These are phyloP conservation scores for Fusarium irregulare DNA, from an alignment of 2,329 filamentous ascomycete genomes.

Conservation along the genomic window DNA sequence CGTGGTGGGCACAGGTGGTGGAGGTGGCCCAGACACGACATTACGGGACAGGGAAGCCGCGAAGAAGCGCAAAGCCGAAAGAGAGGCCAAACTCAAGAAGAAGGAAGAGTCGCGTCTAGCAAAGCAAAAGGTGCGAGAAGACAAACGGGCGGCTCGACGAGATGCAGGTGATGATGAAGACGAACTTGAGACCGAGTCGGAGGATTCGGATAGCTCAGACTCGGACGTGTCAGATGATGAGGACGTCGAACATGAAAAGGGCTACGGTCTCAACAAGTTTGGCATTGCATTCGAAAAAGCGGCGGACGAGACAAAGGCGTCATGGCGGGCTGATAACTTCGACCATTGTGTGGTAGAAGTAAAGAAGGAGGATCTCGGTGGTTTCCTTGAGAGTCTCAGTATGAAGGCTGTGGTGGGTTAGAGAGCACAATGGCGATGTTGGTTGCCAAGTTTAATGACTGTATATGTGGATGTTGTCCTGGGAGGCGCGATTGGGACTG, in stretches of 20 bases:
- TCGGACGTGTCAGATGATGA: slow-evolving; percentile 64
- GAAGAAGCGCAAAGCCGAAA: slow-evolving; percentile 71
- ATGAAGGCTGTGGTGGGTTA: slow-evolving; percentile 85
- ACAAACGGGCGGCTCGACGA: slow-evolving; percentile 69
- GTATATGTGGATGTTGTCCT: slow-evolving; percentile 13
- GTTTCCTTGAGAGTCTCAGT: slow-evolving; percentile 91
- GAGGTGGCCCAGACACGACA: slow-evolving; percentile 78
- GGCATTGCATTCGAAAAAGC: slow-evolving; percentile 91
- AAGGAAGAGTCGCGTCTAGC: slow-evolving; percentile 68
- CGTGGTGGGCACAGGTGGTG: slow-evolving; percentile 91
- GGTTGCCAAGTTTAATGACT: slow-evolving; percentile 14
- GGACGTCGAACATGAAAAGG: slow-evolving; percentile 65
- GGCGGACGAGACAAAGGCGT: slow-evolving; percentile 78
- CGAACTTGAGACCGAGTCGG: slow-evolving; percentile 59
- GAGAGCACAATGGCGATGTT: not conserved
- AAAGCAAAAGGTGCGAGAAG: slow-evolving; percentile 69
- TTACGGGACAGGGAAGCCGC: slow-evolving; percentile 75
- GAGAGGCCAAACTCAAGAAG: slow-evolving; percentile 70
- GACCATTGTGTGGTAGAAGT: slow-evolving; percentile 98
- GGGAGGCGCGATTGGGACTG: slow-evolving; percentile 12
- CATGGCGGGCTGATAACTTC: slow-evolving; percentile 94
- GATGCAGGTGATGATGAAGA: slow-evolving; percentile 60
- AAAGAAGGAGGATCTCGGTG: slow-evolving; percentile 91
- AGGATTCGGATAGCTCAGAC: slow-evolving; percentile 55
- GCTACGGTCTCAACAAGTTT: slow-evolving; percentile 87